Base-by-base conservation (phyloP, 2,329 filamentous ascomycete species). In the Annulohypoxylon truncatum region DNA sequence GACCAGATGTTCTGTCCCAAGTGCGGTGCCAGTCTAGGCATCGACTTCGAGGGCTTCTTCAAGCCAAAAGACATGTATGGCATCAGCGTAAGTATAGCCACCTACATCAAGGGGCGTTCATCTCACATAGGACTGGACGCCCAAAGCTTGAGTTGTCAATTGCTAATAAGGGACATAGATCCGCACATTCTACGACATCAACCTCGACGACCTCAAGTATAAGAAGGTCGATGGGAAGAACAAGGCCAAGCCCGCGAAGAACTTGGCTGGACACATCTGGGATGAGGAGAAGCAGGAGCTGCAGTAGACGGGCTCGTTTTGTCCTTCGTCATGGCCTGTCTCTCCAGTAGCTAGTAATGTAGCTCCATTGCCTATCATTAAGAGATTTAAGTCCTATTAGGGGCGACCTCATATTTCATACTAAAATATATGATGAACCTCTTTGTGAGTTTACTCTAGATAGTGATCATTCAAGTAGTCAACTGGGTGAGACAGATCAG, bases 1-100 rank as follows among this genome's bases (percentile, higher is more conserved):
- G 82, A 83, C 64, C 82, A 84, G 70, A 78, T 85, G 76, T 85
- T 84, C 69, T 85, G 83, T 64, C 77, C 78, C 28, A 78, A 79
- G 64, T 85, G 83, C 71, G 82, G 83, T 12, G 74, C 79, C 26
- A 83, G 81, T 66, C 75, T 84, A 15, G 81, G 80, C 1, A 83
- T 84, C 61, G 82, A 84, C 67, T 84, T 83, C 66, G 64, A 69
- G n/a, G 74, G 77, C 20, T 53, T 58, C 2, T 51, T 59, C 15
- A 64, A 64, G 53, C 71, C 74, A 4, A 74, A 77, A 6, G 42
- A 26, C 42, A 67, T 65, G 0, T 84, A 82, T 64, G 83, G 82
- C 2, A 78, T 85, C 59, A 84, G 79, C 62, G 82, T 84, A 65
- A 66, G 80, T 75, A 50, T 15, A 18, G 40, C 20, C 7, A n/a